Evolutionary conservation across 352 stramenopile genomes (phyloP), one percentile per base, ranked within the genome.

Genomic region (Phytopythium montanum): DNA sequence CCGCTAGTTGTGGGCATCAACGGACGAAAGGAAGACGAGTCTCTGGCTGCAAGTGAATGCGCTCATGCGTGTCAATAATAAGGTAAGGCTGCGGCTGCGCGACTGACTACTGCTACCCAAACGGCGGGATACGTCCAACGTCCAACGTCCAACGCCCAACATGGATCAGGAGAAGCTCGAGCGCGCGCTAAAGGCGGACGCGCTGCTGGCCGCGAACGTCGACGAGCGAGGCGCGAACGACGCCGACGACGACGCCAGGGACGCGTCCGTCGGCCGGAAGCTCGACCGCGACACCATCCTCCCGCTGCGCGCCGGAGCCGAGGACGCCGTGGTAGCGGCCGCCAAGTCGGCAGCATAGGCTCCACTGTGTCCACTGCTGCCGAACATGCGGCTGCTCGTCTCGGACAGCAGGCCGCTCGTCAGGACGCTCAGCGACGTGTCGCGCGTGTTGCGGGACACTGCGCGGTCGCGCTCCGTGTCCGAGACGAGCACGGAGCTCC

Each of bases 401-500:
- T 76, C 77, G 1, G 80, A 90, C 7, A 72, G 54, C 14, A 80
- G 65, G 0, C 73, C 64, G 29, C 52, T 61, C 10, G 77, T 88
- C 59, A 83, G 73, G 31, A 62, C 73, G 64, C 79, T 92, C n/a
- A 92, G 66, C 6, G 63, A 73, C 34, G 82, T 90, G 52, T 92
- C 82, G 10, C 82, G 82, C 18, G 82, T 92, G 62, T 81, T 81
- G 18, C 82, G 82, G 38, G 74, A 82, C 13, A 64, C 56, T 16
- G 60, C 62, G 21, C 64, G 64, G 52, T 57, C 52, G 25, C 66
- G 49, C 19, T 88, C 72, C 16, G 63, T 77, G 9, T 92, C 82
- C 5, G 82, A 92, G 34, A 69, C 80, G 44, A 92, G 59, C 25
- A 92, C 82, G 2, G 82, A 92, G 60, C 82, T 92, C 82, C 82